phyloP scores from a whole-genome alignment of 2,329 filamentous ascomycete species.

The Aspergillus pseudonomiae region DNA sequence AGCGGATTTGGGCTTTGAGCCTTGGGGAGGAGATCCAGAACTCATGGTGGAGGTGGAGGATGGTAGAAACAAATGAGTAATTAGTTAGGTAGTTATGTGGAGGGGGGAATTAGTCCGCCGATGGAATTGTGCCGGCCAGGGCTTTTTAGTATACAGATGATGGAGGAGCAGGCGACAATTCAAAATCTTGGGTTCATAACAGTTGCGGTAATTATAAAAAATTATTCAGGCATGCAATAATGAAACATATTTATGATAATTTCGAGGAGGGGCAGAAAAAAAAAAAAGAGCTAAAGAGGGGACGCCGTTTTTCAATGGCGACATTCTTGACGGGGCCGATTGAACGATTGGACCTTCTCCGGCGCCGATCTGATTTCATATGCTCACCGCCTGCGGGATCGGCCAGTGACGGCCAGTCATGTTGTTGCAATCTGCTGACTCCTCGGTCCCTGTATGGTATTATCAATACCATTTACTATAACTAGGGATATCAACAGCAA shows the following conservation, averaged over 20 bases:
- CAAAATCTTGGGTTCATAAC: background rate
- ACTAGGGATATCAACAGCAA: too few species aligned
- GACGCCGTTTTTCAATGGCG: slow-evolving; percentile 3
- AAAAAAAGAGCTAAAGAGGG: slow-evolving; percentile 3
- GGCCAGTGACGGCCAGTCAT: background rate
- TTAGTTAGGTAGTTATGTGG: background rate
- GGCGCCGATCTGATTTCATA: slow-evolving; percentile 4
- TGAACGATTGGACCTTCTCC: slow-evolving; percentile 5
- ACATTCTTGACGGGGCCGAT: background rate
- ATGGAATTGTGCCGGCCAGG: background rate
- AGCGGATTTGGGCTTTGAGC: slow-evolving; percentile 53
- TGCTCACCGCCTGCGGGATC: slow-evolving; percentile 4
- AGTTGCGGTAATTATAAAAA: background rate
- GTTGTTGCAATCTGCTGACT: background rate
- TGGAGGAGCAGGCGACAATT: background rate
- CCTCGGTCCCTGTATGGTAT: background rate
- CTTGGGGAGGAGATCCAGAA: slow-evolving; percentile 43
- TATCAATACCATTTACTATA: background rate
- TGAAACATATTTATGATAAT: background rate
- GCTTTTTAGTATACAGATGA: background rate
- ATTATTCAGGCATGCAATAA: background rate
- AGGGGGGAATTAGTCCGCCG: background rate
- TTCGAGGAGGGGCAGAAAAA: slow-evolving; percentile 1
- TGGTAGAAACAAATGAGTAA: background rate
- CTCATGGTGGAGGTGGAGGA: slow-evolving; percentile 44